phyloP scores from a whole-genome alignment of 305 asterid genomes.

The Fraxinus dipetala region DNA sequence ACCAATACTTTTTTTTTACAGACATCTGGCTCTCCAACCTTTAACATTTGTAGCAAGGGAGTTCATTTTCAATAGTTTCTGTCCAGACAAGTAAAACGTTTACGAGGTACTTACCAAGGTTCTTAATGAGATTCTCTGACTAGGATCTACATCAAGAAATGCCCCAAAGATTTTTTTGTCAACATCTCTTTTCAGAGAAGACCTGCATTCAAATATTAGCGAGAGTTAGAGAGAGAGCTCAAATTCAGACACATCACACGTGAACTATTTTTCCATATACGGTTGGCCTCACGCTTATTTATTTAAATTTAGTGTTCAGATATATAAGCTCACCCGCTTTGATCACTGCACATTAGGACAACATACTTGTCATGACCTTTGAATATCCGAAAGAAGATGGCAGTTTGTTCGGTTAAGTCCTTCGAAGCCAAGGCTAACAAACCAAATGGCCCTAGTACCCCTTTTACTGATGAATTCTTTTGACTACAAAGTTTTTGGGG shows the following conservation, averaged over 20 bases:
- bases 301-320: neutral
- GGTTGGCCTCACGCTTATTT: neutral
- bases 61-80: neutral
- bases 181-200: constrained; percentile 40
- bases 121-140: constrained; percentile 44
- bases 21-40: neutral
- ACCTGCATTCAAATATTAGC: constrained; percentile 30
- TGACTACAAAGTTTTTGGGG: constrained; percentile 47
- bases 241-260: neutral
- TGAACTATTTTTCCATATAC: neutral
- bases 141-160: constrained; percentile 51
- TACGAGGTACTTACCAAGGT: constrained; percentile 38
- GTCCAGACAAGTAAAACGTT: neutral
- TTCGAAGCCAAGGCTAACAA: constrained; percentile 56
- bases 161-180: constrained; percentile 46
- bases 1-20: neutral
- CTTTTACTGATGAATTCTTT: constrained; percentile 40
- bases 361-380: constrained; percentile 30
- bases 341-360: constrained; percentile 73
- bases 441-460: constrained; percentile 65
- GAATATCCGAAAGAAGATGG: constrained; percentile 48
- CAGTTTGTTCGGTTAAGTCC: constrained; percentile 52
- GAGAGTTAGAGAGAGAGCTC: neutral
- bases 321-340: constrained; percentile 42
- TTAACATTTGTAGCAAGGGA: neutral